Base-by-base conservation (phyloP, 2,329 filamentous ascomycete genomes). In the Taxawa tesnikishii region DNA sequence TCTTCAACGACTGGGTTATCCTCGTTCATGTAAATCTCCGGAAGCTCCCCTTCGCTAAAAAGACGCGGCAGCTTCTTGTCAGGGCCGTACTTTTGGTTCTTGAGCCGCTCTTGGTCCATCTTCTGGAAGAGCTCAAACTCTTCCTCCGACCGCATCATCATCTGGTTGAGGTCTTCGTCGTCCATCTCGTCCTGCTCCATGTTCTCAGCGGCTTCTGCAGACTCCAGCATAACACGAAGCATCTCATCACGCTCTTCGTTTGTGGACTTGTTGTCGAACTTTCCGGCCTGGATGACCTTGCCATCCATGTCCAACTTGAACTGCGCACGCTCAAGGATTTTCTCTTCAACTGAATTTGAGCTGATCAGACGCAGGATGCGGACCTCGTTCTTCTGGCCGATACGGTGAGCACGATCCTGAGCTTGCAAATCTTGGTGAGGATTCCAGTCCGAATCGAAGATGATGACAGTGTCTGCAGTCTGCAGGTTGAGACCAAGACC, bases 381-480 rank as follows among this genome's bases (percentile, higher is more conserved):
- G 35, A 98, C 90, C 59, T 98, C 90, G 48, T 98, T 98, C 76
- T 98, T 98, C 59, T 98, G 90, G 40, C 90, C 90, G 45, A 98
- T 98, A 80, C 90, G 88, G 75, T 98, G 90, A 28, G 90, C 90
- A 78, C 90, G 90, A 79, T 98, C 90, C 55, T 98, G 90, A 10
- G 90, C 90, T 58, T 98, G 90, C 59, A 98, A 67, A 81, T 98
- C 90, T 59, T 98, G 90, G 55, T 96, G 88, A 53, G 90, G 90
- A 58, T 98, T 98, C 90, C 90, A 98, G 63, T 98, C 90, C 0
- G 90, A 98, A 53, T 98, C 90, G 60, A 94, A 98, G 51, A 98
- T 98, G 59, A 98, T 94, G 63, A 98, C 90, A 2, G 90, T 98
- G 58, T 98, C 90, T 26, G 90, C 90, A 28, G 88, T 94, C 59